Evolutionary conservation across 495 filamentous ascomycete species (phyloP).

Genomic region (Letharia columbiana): DNA sequence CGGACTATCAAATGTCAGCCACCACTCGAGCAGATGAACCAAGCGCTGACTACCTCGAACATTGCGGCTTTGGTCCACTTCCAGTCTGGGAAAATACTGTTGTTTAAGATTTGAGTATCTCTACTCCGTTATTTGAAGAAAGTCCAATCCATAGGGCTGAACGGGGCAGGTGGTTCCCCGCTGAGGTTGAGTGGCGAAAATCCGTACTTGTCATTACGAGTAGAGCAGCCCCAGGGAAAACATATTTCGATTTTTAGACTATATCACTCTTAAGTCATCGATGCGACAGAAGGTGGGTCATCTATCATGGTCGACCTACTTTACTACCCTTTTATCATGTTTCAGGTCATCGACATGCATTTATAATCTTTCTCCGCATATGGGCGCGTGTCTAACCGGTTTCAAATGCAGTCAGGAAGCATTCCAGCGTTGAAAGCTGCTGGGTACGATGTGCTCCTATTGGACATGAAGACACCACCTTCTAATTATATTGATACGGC

Average conservation of each 20-base stretch:
- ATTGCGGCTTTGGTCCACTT: background rate
- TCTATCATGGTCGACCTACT: background rate
- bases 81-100: background rate
- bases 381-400: background rate
- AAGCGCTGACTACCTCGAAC: conserved; percentile 5
- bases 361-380: background rate
- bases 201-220: no score
- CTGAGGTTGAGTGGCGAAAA: no score
- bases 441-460: background rate
- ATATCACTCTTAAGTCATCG: background rate
- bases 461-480: background rate
- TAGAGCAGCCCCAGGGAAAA: no score
- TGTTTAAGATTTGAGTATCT: no score
- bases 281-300: background rate
- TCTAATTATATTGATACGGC: background rate
- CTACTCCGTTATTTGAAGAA: background rate
- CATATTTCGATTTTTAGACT: no score
- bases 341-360: background rate
- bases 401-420: conserved; percentile 8
- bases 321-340: background rate
- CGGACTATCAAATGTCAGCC: conserved; percentile 15
- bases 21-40: no score
- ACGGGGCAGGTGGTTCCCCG: background rate
- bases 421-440: conserved; percentile 1
- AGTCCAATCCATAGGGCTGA: background rate